phyloP scores from a whole-genome alignment of 164 flowering plant genomes.

The Liquidambar formosana region DNA sequence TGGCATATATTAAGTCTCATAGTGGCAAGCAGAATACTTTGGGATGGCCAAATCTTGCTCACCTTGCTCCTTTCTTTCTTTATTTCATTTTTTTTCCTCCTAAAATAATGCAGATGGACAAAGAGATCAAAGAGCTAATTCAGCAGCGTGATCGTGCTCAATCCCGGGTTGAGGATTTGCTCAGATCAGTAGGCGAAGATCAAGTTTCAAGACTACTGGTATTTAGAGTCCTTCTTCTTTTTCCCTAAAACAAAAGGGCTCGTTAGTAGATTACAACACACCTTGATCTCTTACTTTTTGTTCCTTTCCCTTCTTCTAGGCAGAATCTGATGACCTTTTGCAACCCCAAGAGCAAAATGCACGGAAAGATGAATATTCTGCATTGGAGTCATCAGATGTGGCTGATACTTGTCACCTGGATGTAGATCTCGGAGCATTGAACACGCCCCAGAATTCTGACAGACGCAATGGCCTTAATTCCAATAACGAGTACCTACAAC shows the following conservation, averaged over 20 bases:
- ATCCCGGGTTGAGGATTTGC: slow-evolving; percentile 39
- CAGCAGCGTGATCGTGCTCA: slow-evolving; percentile 55
- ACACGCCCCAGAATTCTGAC: slow-evolving; percentile 17
- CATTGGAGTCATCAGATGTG: slow-evolving; percentile 35
- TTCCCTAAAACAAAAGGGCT: neutral
- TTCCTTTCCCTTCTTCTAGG: slow-evolving; percentile 24
- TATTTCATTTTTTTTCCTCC: too few species aligned
- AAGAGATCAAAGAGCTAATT: slow-evolving; percentile 54
- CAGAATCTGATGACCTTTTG: slow-evolving; percentile 17
- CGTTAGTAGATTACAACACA: neutral
- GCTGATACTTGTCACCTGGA: slow-evolving; percentile 31
- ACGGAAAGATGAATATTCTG: slow-evolving; percentile 36
- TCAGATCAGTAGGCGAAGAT: slow-evolving; percentile 26
- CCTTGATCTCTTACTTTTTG: slow-evolving; percentile 2
- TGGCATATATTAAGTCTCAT: too few species aligned
- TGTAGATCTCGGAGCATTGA: slow-evolving; percentile 22
- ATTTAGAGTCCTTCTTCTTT: neutral
- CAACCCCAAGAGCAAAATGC: slow-evolving; percentile 19
- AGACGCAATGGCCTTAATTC: slow-evolving; percentile 13
- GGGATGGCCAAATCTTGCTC: neutral
- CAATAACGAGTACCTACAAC: slow-evolving; percentile 13
- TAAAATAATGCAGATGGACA: slow-evolving; percentile 44
- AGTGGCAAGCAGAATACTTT: too few species aligned
- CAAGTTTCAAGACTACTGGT: slow-evolving; percentile 18
- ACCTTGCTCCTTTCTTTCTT: neutral